Evolutionary conservation across 2,329 filamentous ascomycete genomes (phyloP).

Genomic region (Paecilomyces sp.): DNA sequence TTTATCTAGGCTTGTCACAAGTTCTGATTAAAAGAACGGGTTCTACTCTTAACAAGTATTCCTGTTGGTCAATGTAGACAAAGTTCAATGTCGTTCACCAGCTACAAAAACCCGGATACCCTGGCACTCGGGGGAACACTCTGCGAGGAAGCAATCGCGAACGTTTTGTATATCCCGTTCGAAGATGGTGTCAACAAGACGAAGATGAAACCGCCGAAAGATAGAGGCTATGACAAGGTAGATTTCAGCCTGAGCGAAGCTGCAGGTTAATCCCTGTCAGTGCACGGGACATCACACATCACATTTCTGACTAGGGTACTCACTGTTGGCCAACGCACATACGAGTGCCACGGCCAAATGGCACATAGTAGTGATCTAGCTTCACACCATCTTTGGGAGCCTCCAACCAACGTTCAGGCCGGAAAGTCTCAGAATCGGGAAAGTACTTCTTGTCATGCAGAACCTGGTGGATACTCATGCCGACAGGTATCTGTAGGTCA

Average conservation of each 20-base stretch:
- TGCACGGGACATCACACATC: not conserved
- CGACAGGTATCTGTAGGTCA: not conserved
- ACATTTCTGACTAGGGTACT: not conserved
- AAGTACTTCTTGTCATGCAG: constrained; percentile 21
- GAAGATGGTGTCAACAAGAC: constrained; percentile 13
- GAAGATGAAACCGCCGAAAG: constrained; percentile 11
- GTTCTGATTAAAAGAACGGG: not conserved
- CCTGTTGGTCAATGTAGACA: not conserved
- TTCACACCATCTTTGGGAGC: not conserved
- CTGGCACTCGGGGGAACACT: not conserved
- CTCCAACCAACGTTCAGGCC: constrained; percentile 17
- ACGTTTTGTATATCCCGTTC: not conserved
- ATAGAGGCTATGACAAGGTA: constrained; percentile 4
- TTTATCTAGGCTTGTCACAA: too few species aligned
- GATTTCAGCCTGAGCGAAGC: constrained; percentile 3
- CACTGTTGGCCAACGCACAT: not conserved
- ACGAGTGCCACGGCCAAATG: constrained; percentile 14
- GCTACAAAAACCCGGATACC: not conserved
- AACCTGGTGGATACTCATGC: constrained; percentile 7
- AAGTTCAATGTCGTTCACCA: not conserved
- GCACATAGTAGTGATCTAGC: constrained; percentile 10
- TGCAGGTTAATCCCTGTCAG: not conserved
- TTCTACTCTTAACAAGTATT: not conserved
- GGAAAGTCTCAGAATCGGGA: constrained; percentile 14
- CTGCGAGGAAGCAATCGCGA: constrained; percentile 2